Percentiles rank a stretch among this genome's conserved stretches.
phyloP scores from a whole-genome alignment of 1,284 basidiomycete genomes.

The Agroathelia rolfsii region DNA sequence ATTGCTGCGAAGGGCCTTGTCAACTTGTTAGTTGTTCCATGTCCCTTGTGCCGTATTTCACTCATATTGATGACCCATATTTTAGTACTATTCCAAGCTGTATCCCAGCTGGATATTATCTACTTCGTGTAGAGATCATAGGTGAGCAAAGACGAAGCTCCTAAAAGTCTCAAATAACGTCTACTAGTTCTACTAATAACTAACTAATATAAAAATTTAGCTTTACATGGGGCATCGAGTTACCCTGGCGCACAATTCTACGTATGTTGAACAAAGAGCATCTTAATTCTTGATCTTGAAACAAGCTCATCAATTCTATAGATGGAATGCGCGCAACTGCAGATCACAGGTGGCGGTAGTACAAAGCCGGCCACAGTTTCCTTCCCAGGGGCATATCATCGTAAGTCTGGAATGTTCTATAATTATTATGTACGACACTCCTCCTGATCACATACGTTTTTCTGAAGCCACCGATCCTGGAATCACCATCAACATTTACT shows the following conservation, averaged over 20 bases:
- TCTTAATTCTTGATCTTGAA: no score
- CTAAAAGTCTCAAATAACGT: no score
- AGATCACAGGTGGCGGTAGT: conserved; percentile 34
- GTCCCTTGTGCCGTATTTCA: no score
- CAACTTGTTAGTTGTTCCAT: conserved; percentile 18
- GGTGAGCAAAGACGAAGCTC: no score
- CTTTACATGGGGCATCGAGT: conserved; percentile 24
- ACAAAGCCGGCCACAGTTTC: conserved; percentile 34
- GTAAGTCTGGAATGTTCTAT: conserved; percentile 13
- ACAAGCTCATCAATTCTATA: conserved; percentile 41
- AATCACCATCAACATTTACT: conserved; percentile 36
- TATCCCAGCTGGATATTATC: conserved; percentile 37
- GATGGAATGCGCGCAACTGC: conserved; percentile 40
- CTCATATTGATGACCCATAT: no score
- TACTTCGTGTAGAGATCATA: conserved; percentile 43
- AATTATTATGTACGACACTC: not conserved
- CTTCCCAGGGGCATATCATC: conserved; percentile 39
- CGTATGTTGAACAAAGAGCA: conserved; percentile 23
- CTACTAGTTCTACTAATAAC: no score
- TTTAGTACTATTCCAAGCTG: conserved; percentile 41
- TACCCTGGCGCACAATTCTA: conserved; percentile 47
- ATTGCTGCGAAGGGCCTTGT: conserved; percentile 31
- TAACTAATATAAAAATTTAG: no score
- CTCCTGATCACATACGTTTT: not conserved
- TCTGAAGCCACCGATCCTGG: conserved; percentile 29